Conservation (phyloP, 192 early-diverging fungal genomes). For the Linderina pennispora region DNA sequence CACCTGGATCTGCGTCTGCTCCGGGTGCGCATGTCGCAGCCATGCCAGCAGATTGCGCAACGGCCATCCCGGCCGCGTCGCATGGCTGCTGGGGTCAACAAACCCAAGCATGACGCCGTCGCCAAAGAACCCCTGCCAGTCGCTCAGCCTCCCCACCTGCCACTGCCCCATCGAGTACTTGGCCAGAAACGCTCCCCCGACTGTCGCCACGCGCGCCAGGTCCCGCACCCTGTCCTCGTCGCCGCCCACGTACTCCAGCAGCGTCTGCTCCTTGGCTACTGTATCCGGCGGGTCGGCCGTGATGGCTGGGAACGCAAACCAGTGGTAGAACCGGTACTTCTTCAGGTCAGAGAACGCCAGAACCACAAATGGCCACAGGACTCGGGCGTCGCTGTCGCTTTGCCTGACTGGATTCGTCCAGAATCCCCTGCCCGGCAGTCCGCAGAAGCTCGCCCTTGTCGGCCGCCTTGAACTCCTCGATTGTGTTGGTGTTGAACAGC, state of each 20-base stretch:
- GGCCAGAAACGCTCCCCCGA: conserved; percentile 31
- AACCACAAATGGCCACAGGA: conserved; percentile 69
- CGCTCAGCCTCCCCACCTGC: conserved; percentile 12
- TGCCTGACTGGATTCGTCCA: conserved; percentile 66
- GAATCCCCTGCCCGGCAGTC: conserved; percentile 38
- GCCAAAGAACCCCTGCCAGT: conserved; percentile 18
- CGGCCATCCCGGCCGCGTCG: conserved; percentile 83
- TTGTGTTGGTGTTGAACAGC: conserved; percentile 89
- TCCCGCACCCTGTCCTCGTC: no score
- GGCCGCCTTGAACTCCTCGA: conserved; percentile 81
- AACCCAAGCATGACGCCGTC: conserved; percentile 61
- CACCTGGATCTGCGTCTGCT: conserved; percentile 3
- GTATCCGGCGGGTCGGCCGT: conserved; percentile 56
- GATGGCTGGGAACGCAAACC: conserved; percentile 91
- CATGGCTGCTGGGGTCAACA: conserved; percentile 78
- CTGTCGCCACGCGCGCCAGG: no score
- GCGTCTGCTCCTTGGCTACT: conserved; percentile 2
- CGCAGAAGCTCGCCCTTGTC: conserved; percentile 70
- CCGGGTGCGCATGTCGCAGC: conserved; percentile 28
- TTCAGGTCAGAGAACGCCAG: conserved; percentile 96
- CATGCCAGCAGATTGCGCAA: conserved; percentile 79
- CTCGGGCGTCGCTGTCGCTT: conserved; percentile 54
- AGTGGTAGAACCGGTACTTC: conserved; percentile 91
- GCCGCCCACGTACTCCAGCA: conserved; percentile 1
- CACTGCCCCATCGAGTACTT: conserved; percentile 13